Percentiles rank a stretch among this genome's conserved stretches.
phyloP scores from a whole-genome alignment of 352 stramenopile genomes.

The Phytophthora podocarpi region DNA sequence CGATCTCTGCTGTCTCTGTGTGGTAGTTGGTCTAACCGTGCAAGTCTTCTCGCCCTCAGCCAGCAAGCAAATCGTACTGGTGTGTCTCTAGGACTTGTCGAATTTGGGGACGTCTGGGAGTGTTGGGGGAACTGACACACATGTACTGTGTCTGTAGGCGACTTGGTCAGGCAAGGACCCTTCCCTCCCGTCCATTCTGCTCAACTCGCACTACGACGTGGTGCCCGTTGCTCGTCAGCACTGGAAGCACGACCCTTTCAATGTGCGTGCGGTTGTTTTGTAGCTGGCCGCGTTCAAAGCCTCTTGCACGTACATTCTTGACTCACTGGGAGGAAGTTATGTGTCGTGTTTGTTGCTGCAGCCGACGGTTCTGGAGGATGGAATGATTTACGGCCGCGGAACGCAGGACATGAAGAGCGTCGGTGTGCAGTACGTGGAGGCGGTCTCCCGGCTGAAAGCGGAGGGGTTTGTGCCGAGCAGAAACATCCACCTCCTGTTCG shows the following conservation, averaged over 20 bases:
- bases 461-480: conserved; percentile 78
- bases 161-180: conserved; percentile 88
- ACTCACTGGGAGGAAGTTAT: neutral
- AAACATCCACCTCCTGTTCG: conserved; percentile 92
- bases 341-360: conserved; percentile 24
- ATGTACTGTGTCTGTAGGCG: conserved; percentile 34
- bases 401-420: conserved; percentile 98
- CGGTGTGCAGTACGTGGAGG: conserved; percentile 95
- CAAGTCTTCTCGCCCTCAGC: conserved; percentile 58
- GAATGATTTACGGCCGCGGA: conserved; percentile 93
- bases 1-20: too few species aligned
- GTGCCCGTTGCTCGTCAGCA: conserved; percentile 89
- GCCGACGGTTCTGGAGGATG: conserved; percentile 85
- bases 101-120: too few species aligned
- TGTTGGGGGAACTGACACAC: neutral
- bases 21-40: conserved; percentile 48
- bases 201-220: conserved; percentile 98
- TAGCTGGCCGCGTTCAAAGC: too few species aligned
- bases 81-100: conserved; percentile 26
- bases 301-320: neutral
- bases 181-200: conserved; percentile 86
- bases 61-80: conserved; percentile 92
- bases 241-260: conserved; percentile 94
- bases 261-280: conserved; percentile 36
- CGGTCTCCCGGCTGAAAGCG: conserved; percentile 73